Evolutionary conservation across 805 yeast species (phyloP).

Genomic region (Starmerella khaoyaiensis): DNA sequence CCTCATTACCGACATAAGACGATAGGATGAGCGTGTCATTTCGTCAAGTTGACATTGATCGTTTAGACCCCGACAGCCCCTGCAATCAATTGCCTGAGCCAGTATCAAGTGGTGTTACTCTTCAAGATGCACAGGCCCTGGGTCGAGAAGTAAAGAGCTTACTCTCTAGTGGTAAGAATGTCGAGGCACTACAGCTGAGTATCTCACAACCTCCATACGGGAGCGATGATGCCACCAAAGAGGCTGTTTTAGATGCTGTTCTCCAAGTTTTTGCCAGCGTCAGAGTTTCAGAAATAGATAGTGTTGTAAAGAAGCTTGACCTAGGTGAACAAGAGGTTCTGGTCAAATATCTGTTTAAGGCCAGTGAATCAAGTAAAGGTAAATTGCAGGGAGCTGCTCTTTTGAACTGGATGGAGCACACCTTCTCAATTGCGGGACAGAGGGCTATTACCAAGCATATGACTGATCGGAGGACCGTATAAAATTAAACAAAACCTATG

Average conservation of each 20-base stretch:
- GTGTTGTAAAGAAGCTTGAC: constrained; percentile 45
- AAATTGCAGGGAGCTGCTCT: constrained; percentile 72
- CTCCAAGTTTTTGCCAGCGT: constrained; percentile 59
- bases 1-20: no score
- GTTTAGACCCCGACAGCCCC: constrained; percentile 66
- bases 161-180: constrained; percentile 59
- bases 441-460: constrained; percentile 80
- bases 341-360: constrained; percentile 73
- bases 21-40: constrained; percentile 20
- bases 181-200: constrained; percentile 50
- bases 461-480: constrained; percentile 73
- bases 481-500: no score
- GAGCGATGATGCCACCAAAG: constrained; percentile 46
- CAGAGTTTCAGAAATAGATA: constrained; percentile 52
- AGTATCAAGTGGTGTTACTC: constrained; percentile 41
- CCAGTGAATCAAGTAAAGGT: constrained; percentile 53
- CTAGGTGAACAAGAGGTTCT: constrained; percentile 61
- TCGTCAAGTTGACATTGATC: constrained; percentile 85
- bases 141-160: constrained; percentile 47
- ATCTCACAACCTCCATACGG: constrained; percentile 76
- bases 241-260: constrained; percentile 40
- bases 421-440: constrained; percentile 70
- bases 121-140: constrained; percentile 42
- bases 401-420: constrained; percentile 84
- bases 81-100: constrained; percentile 50